Conservation (phyloP, 257 asterid genomes). For the Solanum etuberosum region DNA sequence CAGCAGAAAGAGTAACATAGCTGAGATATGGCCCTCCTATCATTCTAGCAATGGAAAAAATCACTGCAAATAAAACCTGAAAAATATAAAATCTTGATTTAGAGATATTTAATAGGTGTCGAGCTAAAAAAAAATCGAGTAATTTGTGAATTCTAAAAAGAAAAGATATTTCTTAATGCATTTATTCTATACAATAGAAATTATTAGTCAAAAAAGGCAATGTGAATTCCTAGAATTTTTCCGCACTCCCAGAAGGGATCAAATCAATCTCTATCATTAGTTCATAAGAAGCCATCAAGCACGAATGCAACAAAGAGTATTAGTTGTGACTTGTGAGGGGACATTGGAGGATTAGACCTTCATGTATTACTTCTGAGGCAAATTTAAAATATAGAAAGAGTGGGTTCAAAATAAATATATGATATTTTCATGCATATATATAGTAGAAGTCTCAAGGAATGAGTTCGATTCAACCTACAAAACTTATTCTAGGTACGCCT, state of each 20-base stretch:
- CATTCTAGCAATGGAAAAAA: constrained; percentile 81
- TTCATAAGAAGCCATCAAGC: not conserved
- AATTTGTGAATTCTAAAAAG: too few species aligned
- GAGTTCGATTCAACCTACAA: too few species aligned
- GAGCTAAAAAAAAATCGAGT: accelerated
- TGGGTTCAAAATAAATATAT: not conserved
- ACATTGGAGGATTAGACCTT: not conserved
- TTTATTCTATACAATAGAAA: not conserved
- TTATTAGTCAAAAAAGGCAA: too few species aligned
- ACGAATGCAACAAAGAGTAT: not conserved
- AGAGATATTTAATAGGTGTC: not conserved
- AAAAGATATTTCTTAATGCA: not conserved
- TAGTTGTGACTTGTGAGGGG: not conserved
- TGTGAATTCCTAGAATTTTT: accelerated
- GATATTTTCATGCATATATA: too few species aligned
- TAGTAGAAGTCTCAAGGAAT: not conserved
- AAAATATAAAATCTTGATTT: not conserved
- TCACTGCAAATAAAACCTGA: constrained; percentile 54
- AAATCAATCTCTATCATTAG: accelerated
- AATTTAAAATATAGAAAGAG: accelerated
- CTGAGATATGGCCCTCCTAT: constrained; percentile 69
- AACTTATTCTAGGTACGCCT: too few species aligned
- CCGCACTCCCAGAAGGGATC: accelerated
- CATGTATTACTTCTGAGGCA: not conserved
- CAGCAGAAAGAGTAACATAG: constrained; percentile 53